These are phyloP conservation scores for Wickerhamomyces rabaulensis DNA, from an alignment of 805 yeast genomes.

Conservation along the genomic window DNA sequence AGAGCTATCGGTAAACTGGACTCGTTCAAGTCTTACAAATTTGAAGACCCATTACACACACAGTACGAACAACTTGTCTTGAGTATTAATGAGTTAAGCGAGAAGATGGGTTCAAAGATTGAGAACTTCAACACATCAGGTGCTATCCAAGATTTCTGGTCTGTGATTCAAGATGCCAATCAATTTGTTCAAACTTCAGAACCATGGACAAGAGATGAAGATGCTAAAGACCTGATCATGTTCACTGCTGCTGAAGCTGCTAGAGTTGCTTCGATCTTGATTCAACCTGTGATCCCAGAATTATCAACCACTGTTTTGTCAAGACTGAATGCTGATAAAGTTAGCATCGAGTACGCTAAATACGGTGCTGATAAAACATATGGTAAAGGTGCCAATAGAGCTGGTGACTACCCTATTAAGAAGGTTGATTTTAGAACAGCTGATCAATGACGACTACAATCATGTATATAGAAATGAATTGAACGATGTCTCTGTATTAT, in stretches of 20 bases:
- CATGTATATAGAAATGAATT: neutral
- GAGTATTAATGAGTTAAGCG: conserved; percentile 31
- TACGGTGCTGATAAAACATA: conserved; percentile 58
- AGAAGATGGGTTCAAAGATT: conserved; percentile 39
- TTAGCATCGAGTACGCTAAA: conserved; percentile 39
- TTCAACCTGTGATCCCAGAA: conserved; percentile 71
- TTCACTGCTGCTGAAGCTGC: conserved; percentile 65
- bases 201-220: conserved; percentile 60
- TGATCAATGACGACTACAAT: neutral
- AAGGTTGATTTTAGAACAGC: conserved; percentile 22
- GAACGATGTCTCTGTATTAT: conserved; percentile 6
- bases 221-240: conserved; percentile 49
- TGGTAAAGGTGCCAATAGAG: conserved; percentile 51
- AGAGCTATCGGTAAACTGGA: conserved; percentile 32
- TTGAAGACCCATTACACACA: conserved; percentile 8
- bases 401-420: conserved; percentile 45
- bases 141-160: conserved; percentile 58
- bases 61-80: conserved; percentile 21
- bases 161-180: conserved; percentile 54
- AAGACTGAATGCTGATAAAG: conserved; percentile 50
- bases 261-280: conserved; percentile 59
- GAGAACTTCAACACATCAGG: conserved; percentile 44
- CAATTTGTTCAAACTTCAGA: conserved; percentile 58
- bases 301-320: conserved; percentile 54
- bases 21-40: neutral